Conservation (phyloP, 495 filamentous ascomycete species). For the Aspergillus homomorphus region DNA sequence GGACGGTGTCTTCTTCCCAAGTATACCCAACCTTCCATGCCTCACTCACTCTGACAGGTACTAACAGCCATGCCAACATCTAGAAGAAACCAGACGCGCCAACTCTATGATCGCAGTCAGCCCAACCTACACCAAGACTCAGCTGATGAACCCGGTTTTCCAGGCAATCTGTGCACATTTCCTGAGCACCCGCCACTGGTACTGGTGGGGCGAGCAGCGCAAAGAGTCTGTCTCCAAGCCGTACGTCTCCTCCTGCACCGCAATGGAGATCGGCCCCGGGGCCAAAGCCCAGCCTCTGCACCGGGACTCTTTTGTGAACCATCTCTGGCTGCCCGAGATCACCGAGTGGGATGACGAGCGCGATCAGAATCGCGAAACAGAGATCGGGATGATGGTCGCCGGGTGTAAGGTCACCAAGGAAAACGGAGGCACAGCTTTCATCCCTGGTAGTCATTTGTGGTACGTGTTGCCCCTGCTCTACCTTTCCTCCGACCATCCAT, state of each 20-base stretch:
- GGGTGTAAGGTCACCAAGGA: slow-evolving; percentile 28
- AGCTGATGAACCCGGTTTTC: slow-evolving; percentile 27
- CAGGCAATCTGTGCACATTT: slow-evolving; percentile 22
- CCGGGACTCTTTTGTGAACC: slow-evolving; percentile 31
- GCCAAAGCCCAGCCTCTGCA: slow-evolving; percentile 32
- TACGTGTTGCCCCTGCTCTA: slow-evolving; percentile 10
- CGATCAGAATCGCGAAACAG: slow-evolving; percentile 23
- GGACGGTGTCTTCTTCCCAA: slow-evolving; percentile 15
- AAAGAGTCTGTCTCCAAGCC: slow-evolving; percentile 25
- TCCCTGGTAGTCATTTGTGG: slow-evolving; percentile 43
- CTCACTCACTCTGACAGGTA: neutral
- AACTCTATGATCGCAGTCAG: slow-evolving; percentile 24
- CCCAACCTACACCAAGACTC: slow-evolving; percentile 23
- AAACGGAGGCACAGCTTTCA: slow-evolving; percentile 45
- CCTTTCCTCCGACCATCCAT: neutral
- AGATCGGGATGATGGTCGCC: slow-evolving; percentile 33
- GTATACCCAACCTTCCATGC: neutral
- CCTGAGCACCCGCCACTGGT: slow-evolving; percentile 22
- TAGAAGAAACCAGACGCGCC: slow-evolving; percentile 24
- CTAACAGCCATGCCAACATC: neutral
- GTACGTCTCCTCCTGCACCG: slow-evolving; percentile 24
- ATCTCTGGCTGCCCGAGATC: slow-evolving; percentile 16
- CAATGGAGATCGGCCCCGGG: slow-evolving; percentile 31
- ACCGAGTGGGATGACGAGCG: slow-evolving; percentile 16
- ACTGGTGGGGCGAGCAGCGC: slow-evolving; percentile 22